Evolutionary conservation across 768 basidiomycete species (phyloP).

Genomic region (Hygrophoropsis aurantiaca): DNA sequence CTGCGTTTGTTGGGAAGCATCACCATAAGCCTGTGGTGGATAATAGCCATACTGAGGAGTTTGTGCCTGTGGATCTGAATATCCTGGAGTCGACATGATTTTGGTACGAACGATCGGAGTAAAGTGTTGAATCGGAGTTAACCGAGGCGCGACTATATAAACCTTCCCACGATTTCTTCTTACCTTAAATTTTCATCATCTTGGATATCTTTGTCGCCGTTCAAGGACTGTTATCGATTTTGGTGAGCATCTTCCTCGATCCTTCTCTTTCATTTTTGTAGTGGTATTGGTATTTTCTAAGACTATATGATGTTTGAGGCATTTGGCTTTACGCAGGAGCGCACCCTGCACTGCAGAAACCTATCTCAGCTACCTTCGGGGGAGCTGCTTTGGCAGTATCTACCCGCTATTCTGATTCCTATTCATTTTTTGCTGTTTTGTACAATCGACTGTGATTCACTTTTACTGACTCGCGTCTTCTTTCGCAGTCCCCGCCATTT

Average conservation of each 20-base stretch:
- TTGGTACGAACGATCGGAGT: constrained; percentile 19
- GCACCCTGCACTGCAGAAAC: constrained; percentile 75
- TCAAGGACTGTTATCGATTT: constrained; percentile 10
- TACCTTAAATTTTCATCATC: background rate
- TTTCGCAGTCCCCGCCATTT: background rate
- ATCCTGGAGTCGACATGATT: constrained; percentile 32
- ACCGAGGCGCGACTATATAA: constrained; percentile 21
- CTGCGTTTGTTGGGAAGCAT: constrained; percentile 20
- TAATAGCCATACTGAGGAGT: constrained; percentile 17
- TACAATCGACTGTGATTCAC: constrained; percentile 10
- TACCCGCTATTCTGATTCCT: constrained; percentile 49
- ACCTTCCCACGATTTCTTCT: background rate
- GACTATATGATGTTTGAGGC: constrained; percentile 81
- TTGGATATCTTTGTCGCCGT: constrained; percentile 28
- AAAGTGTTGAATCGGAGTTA: constrained; percentile 29
- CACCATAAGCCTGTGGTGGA: constrained; percentile 14
- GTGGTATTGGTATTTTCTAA: too few relatives aligned
- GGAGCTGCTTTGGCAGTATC: constrained; percentile 40
- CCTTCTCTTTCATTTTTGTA: background rate
- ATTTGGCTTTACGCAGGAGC: constrained; percentile 84
- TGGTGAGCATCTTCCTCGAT: constrained; percentile 22
- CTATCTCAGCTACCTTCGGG: constrained; percentile 91
- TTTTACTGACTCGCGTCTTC: constrained; percentile 32
- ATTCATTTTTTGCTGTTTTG: constrained; percentile 1
- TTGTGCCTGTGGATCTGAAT: constrained; percentile 30